Evolutionary conservation across 2,329 filamentous ascomycete species (phyloP).

Genomic region (Trichoderma sp.): DNA sequence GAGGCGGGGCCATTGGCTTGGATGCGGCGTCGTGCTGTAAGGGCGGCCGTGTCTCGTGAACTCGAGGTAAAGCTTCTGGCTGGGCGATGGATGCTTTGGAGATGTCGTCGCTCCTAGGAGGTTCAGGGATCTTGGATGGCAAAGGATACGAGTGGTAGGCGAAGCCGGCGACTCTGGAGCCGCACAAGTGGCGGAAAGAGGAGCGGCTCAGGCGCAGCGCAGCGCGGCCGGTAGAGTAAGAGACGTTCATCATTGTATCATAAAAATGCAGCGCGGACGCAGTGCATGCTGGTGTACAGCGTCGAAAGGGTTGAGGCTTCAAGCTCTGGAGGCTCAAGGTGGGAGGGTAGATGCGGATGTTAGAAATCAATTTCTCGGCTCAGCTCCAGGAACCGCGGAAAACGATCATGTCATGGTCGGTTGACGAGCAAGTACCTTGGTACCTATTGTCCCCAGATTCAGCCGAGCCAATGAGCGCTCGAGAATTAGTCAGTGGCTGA

Average conservation of each 20-base stretch:
- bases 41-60: conserved; percentile 58
- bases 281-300: conserved; percentile 23
- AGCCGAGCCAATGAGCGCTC: conserved; percentile 34
- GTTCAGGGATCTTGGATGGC: conserved; percentile 47
- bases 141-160: conserved; percentile 59
- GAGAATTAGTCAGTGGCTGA: conserved; percentile 28
- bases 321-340: background rate
- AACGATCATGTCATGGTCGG: conserved; percentile 29
- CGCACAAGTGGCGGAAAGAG: conserved; percentile 49
- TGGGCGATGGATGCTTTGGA: conserved; percentile 54
- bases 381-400: conserved; percentile 19
- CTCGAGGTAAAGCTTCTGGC: conserved; percentile 50
- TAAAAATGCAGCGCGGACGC: conserved; percentile 28
- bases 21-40: conserved; percentile 34
- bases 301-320: conserved; percentile 1
- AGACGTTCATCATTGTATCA: conserved; percentile 49
- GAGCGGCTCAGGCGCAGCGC: conserved; percentile 48
- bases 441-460: conserved; percentile 26
- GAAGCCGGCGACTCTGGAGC: conserved; percentile 38
- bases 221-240: conserved; percentile 47
- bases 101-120: conserved; percentile 49
- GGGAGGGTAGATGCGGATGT: conserved; percentile 25
- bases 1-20: conserved; percentile 28
- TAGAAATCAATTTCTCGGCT: conserved; percentile 26
- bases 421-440: background rate